A percentile compares a stretch with the other conserved stretches of the same genome.
Conservation (phyloP, 2,329 filamentous ascomycete genomes). For the Hymenoscyphus occultus region DNA sequence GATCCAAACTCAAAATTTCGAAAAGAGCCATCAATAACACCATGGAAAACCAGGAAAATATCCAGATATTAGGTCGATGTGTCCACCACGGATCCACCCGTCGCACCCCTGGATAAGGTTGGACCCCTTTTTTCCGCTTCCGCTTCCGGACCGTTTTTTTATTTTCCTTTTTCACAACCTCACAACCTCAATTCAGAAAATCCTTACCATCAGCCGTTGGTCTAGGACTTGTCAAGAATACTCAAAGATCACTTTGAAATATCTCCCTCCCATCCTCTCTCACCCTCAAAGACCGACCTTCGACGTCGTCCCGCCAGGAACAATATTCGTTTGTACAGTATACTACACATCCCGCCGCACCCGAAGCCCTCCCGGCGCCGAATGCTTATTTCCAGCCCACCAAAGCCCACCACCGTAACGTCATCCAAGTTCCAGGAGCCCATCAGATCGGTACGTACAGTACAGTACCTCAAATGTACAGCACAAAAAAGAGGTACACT, state of each 20-base stretch:
- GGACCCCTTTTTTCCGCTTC: not conserved
- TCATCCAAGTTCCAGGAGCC: not conserved
- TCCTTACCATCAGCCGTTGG: not conserved
- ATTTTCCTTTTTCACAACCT: not conserved
- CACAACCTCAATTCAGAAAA: not conserved
- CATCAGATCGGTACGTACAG: not conserved
- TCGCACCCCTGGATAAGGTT: not conserved
- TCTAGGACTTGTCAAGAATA: no score
- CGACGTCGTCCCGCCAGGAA: not conserved
- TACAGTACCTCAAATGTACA: not conserved
- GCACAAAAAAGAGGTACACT: no score
- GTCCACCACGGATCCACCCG: not conserved
- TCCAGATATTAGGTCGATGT: not conserved
- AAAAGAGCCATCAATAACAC: not conserved
- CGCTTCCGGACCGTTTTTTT: not conserved
- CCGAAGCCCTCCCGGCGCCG: constrained; percentile 5
- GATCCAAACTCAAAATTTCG: not conserved
- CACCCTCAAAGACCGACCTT: not conserved
- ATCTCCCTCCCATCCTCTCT: not conserved
- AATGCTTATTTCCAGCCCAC: not conserved
- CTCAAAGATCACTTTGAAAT: not conserved
- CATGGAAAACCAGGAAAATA: not conserved
- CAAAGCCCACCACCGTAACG: not conserved
- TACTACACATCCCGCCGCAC: not conserved
- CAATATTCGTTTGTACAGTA: not conserved